phyloP scores from a whole-genome alignment of 176 grass and related monocot genomes.

The Secale cereale region DNA sequence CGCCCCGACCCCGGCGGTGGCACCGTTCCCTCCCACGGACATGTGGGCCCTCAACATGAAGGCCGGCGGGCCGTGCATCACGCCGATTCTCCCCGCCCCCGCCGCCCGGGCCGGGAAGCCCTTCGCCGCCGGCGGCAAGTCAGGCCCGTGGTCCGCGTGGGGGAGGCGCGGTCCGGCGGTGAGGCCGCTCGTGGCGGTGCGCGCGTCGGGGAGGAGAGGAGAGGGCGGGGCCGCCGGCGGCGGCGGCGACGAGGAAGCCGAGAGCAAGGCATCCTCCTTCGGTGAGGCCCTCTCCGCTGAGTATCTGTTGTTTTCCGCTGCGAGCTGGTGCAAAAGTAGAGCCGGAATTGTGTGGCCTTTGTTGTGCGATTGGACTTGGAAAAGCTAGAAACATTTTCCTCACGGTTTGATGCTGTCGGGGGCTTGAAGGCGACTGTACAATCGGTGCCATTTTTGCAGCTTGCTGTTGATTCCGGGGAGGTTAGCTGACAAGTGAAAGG shows the following conservation, averaged over 20 bases:
- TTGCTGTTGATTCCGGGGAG: too few relatives aligned
- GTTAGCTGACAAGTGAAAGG: too few relatives aligned
- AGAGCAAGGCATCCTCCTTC: conserved; percentile 41
- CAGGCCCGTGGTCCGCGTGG: neutral
- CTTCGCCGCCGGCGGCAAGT: conserved; percentile 13
- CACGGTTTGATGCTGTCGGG: conserved; percentile 5
- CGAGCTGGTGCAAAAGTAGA: conserved; percentile 1
- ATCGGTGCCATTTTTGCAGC: too few relatives aligned
- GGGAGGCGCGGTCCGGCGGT: conserved; percentile 9
- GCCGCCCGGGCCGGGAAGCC: neutral
- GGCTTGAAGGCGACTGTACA: neutral
- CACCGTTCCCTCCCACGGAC: conserved; percentile 17
- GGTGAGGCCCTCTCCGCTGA: conserved; percentile 27
- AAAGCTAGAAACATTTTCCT: neutral
- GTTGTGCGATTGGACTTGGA: neutral
- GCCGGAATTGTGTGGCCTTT: conserved; percentile 1
- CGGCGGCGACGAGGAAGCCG: conserved; percentile 34
- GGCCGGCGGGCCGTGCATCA: conserved; percentile 41
- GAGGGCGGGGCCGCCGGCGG: neutral
- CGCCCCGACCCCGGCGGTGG: neutral
- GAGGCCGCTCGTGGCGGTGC: conserved; percentile 46
- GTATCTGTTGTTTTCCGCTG: neutral
- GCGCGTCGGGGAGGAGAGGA: conserved; percentile 48
- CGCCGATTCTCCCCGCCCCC: conserved; percentile 21
- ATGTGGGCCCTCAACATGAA: conserved; percentile 68